Evolutionary conservation across 345 rosid genomes (phyloP).

Genomic region (Barbarea vulgaris): DNA sequence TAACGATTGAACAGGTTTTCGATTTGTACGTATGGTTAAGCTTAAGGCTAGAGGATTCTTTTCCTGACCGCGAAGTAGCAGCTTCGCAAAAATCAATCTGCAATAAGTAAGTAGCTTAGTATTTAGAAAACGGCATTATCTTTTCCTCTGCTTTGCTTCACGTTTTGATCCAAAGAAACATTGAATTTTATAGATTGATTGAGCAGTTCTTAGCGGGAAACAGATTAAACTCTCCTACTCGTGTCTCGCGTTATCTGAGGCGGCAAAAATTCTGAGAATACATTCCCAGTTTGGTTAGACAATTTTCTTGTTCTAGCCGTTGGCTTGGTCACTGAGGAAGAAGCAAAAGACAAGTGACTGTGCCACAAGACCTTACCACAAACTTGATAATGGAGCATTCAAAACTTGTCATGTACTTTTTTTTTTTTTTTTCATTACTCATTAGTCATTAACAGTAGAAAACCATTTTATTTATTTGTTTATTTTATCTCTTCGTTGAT

Average conservation of each 20-base stretch:
- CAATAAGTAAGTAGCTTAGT: constrained; percentile 58
- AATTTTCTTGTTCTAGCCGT: not conserved
- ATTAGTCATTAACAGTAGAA: constrained; percentile 9
- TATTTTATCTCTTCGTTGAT: not conserved
- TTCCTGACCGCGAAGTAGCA: constrained; percentile 79
- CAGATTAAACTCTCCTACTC: constrained; percentile 13
- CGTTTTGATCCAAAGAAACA: not conserved
- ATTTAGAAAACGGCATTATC: not conserved
- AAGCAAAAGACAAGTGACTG: constrained; percentile 12
- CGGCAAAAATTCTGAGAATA: not conserved
- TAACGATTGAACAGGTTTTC: constrained; percentile 56
- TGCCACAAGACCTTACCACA: constrained; percentile 12
- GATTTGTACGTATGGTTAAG: constrained; percentile 95
- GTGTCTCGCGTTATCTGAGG: not conserved
- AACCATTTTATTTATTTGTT: not conserved
- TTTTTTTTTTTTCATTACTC: not conserved
- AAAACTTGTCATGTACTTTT: constrained; percentile 6
- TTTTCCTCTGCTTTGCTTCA: constrained; percentile 5
- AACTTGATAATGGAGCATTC: constrained; percentile 1
- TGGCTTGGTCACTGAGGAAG: constrained; percentile 14
- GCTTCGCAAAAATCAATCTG: constrained; percentile 80
- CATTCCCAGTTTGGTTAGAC: constrained; percentile 19
- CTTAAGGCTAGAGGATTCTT: constrained; percentile 79
- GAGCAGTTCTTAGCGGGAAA: constrained; percentile 76
- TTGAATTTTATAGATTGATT: constrained; percentile 59